Evolutionary conservation across 768 basidiomycete genomes (phyloP).

Genomic region (Calocybe gangraenosa): DNA sequence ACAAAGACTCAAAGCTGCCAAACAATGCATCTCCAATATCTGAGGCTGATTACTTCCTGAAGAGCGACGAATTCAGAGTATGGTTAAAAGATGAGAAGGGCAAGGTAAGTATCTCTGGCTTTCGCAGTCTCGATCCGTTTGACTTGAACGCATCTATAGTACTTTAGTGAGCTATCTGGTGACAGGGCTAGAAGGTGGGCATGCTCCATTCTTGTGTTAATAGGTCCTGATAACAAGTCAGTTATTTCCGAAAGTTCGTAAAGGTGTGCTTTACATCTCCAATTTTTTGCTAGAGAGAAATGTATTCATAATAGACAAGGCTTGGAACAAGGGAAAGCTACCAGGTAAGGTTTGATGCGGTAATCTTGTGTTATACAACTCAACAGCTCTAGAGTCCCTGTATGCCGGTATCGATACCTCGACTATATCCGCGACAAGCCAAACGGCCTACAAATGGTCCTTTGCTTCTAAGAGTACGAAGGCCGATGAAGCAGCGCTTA

Average conservation of each 20-base stretch:
- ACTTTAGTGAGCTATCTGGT: slow-evolving; percentile 81
- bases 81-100: slow-evolving; percentile 76
- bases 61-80: slow-evolving; percentile 78
- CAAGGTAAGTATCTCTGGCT: slow-evolving; percentile 33
- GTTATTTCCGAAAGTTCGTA: slow-evolving; percentile 92
- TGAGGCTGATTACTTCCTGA: slow-evolving; percentile 86
- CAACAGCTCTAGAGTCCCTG: slow-evolving; percentile 35
- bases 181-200: slow-evolving; percentile 75
- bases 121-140: background rate
- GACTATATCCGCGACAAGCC: slow-evolving; percentile 52
- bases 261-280: slow-evolving; percentile 42
- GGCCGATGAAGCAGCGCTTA: slow-evolving; percentile 57
- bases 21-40: slow-evolving; percentile 58
- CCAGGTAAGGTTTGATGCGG: slow-evolving; percentile 43
- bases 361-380: background rate
- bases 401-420: slow-evolving; percentile 61
- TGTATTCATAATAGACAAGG: slow-evolving; percentile 29
- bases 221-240: slow-evolving; percentile 31
- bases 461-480: slow-evolving; percentile 66
- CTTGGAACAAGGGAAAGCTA: slow-evolving; percentile 81
- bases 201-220: slow-evolving; percentile 10
- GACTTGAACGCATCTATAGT: slow-evolving; percentile 37
- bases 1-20: slow-evolving; percentile 45
- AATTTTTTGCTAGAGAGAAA: background rate
- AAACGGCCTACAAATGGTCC: slow-evolving; percentile 86